Conservation (phyloP, 371 early-diverging fungal genomes). For the Rhizopus microsporus region DNA sequence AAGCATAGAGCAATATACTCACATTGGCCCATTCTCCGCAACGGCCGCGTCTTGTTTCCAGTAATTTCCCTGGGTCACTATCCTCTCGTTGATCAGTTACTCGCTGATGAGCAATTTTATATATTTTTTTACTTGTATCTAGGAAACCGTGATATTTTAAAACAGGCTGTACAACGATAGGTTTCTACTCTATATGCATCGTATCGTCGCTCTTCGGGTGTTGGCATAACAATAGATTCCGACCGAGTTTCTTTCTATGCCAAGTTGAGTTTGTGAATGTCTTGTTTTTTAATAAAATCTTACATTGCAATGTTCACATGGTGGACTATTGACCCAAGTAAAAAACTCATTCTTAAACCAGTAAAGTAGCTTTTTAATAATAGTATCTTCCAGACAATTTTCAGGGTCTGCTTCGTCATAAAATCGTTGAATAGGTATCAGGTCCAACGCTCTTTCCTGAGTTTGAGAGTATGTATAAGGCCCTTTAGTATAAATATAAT, state of each 20-base stretch:
- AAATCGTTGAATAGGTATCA: constrained; percentile 49
- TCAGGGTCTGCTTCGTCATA: constrained; percentile 44
- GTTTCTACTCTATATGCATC: constrained; percentile 64
- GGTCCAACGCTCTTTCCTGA: constrained; percentile 49
- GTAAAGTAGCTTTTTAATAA: constrained; percentile 45
- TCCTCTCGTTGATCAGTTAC: background rate
- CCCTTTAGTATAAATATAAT: background rate
- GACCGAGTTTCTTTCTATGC: constrained; percentile 7
- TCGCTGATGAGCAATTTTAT: background rate
- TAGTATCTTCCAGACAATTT: constrained; percentile 30
- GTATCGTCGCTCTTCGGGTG: constrained; percentile 47
- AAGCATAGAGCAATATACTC: constrained; percentile 10
- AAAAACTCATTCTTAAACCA: constrained; percentile 72
- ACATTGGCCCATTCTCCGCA: constrained; percentile 85
- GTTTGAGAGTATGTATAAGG: background rate
- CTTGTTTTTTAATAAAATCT: background rate
- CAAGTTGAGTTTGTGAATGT: background rate
- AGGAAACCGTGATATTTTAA: constrained; percentile 60
- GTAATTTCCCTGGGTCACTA: constrained; percentile 57
- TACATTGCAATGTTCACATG: constrained; percentile 57
- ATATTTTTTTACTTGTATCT: constrained; percentile 55
- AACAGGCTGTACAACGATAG: constrained; percentile 55
- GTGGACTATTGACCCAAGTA: constrained; percentile 66
- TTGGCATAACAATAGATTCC: constrained; percentile 24
- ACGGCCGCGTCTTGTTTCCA: constrained; percentile 65